phyloP scores from a whole-genome alignment of 306 rosid species.

The Vigna mungo region DNA sequence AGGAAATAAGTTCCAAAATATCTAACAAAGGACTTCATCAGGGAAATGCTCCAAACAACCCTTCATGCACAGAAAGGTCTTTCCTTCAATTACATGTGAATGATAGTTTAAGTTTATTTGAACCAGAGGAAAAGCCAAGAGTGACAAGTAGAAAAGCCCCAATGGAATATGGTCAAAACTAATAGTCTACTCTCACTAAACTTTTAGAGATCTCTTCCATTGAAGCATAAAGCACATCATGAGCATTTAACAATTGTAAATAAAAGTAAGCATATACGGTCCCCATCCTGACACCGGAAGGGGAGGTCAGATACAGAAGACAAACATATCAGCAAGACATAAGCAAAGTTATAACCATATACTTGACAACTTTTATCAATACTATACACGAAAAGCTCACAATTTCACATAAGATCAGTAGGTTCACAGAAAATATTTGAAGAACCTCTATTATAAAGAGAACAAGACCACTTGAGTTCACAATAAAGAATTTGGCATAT shows the following conservation, averaged over 20 bases:
- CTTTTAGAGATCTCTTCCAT: not conserved
- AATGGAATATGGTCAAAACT: conserved; percentile 5
- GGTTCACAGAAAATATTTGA: conserved; percentile 1
- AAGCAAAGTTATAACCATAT: not conserved
- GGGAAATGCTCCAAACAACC: not conserved
- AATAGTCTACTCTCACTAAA: not conserved
- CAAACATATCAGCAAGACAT: conserved; percentile 13
- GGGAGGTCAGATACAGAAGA: not conserved
- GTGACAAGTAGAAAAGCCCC: not conserved
- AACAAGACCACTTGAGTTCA: conserved; percentile 5
- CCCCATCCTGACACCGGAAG: not conserved
- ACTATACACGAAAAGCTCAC: not conserved
- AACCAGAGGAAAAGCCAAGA: not conserved
- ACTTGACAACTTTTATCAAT: not conserved
- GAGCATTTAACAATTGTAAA: not conserved
- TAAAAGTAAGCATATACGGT: not conserved
- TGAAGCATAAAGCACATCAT: conserved; percentile 1
- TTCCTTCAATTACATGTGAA: not conserved
- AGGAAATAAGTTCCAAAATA: conserved; percentile 20
- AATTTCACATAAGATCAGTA: not conserved
- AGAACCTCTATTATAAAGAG: not conserved
- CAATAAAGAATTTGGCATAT: not conserved
- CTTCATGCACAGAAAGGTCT: not conserved
- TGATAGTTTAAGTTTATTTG: not conserved
- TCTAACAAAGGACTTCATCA: not conserved